Base-by-base conservation (phyloP, 2,329 filamentous ascomycete genomes). In the Aureobasidium sp. region DNA sequence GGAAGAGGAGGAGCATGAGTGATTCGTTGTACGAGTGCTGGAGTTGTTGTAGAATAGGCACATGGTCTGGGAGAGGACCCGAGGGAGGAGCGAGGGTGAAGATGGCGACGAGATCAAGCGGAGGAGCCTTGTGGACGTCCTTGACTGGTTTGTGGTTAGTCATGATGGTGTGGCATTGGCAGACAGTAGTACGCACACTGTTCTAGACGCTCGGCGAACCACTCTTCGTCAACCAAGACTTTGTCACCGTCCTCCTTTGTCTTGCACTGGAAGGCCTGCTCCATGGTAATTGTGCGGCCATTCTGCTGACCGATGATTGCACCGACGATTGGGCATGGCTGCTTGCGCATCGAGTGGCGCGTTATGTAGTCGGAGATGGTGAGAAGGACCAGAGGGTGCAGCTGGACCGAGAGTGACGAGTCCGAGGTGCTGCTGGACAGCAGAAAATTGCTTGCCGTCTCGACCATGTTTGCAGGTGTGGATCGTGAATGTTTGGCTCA, bases 341-440 rank as follows among this genome's bases (percentile, higher is more conserved):
- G 87, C 58, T 85, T 79, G 63, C 94, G 86, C 62, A 96, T 82
- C 1, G 87, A 90, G 75, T 96, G 92, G 64, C 94, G 86, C 63
- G 93, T 96, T 74, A 97, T 91, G 74, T 96, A 95, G 76, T 99
- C 94, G 68, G 93, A 96, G 70, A 99, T 94, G 67, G 89, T 95
- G 76, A 99, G 89, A 67, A 97, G 88, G 58, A 96, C 92, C 53
- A 99, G 87, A 29, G 94, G 94, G 71, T 99, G 94, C 20, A 99
- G 85, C 68, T 91, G 86, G 62, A 91, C 85, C 66, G 91, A 87
- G 48, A 95, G 84, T 56, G 86, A 85, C 22, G 87, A 87, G 74
- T 94, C 90, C 45, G 84, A 85, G 64, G 75, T 75, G 51, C 72
- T 71, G 47, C 69, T 75, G 17, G 77, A 76, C 51, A 80, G 67